Evolutionary conservation across 768 basidiomycete species (phyloP).

Genomic region (Imleria badia): DNA sequence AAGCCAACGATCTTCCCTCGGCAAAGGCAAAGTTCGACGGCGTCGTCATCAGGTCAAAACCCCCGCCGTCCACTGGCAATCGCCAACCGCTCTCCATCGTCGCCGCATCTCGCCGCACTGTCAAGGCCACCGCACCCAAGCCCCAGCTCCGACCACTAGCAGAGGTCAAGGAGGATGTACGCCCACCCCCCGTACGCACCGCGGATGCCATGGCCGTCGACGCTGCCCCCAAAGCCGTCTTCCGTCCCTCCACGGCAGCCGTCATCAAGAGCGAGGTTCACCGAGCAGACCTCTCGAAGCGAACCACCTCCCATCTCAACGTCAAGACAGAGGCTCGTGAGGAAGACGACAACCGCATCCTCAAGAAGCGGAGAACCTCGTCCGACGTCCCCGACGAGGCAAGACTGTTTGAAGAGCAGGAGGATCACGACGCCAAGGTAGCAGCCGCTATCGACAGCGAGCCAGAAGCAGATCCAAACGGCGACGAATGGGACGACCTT

Average conservation of each 20-base stretch:
- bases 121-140: constrained; percentile 27
- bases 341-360: constrained; percentile 57
- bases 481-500: constrained; percentile 82
- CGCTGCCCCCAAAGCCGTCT: constrained; percentile 28
- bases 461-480: constrained; percentile 64
- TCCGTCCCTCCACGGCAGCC: constrained; percentile 33
- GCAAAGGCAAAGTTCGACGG: constrained; percentile 57
- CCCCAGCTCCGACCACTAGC: constrained; percentile 25
- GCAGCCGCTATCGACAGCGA: constrained; percentile 46
- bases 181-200: constrained; percentile 27
- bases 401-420: constrained; percentile 43
- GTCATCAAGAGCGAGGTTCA: constrained; percentile 31
- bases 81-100: constrained; percentile 61
- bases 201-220: constrained; percentile 59
- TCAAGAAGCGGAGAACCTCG: constrained; percentile 77
- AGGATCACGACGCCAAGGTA: constrained; percentile 31
- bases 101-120: constrained; percentile 41
- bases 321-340: constrained; percentile 41
- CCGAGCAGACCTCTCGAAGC: constrained; percentile 27
- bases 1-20: constrained; percentile 44
- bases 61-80: constrained; percentile 22
- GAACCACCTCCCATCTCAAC: constrained; percentile 34
- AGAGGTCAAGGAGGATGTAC: constrained; percentile 28
- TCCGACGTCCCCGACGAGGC: constrained; percentile 54
- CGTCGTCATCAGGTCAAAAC: constrained; percentile 58